These are phyloP conservation scores for Colletotrichum agaves DNA, from an alignment of 2,329 filamentous ascomycete species.

Conservation along the genomic window DNA sequence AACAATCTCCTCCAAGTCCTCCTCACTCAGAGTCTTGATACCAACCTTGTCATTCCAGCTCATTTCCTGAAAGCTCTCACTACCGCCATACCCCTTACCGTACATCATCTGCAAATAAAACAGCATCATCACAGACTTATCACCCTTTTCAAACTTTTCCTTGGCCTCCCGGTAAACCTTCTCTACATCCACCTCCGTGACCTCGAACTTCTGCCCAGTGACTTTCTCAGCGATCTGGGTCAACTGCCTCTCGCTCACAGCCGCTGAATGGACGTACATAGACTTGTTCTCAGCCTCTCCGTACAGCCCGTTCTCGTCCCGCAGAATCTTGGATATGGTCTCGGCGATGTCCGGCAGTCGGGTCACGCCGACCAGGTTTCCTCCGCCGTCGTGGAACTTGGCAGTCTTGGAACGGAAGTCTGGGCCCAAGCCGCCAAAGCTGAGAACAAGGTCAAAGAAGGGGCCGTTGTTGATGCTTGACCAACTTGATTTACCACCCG, in stretches of 20 bases:
- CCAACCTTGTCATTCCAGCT: slow-evolving; percentile 29
- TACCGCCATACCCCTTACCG: slow-evolving; percentile 23
- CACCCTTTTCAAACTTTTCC: background rate
- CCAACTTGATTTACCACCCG: slow-evolving; percentile 39
- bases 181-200: background rate
- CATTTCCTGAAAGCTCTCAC: slow-evolving; percentile 26
- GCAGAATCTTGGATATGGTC: slow-evolving; percentile 59
- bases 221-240: slow-evolving; percentile 46
- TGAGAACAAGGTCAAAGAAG: slow-evolving; percentile 46
- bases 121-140: slow-evolving; percentile 1
- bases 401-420: slow-evolving; percentile 41
- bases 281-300: slow-evolving; percentile 62
- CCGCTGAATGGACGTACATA: slow-evolving; percentile 62
- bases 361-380: slow-evolving; percentile 55
- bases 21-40: background rate
- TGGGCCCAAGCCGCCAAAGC: slow-evolving; percentile 33
- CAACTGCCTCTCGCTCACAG: slow-evolving; percentile 62
- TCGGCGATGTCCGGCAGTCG: slow-evolving; percentile 58
- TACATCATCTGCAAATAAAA: slow-evolving; percentile 31
- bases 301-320: slow-evolving; percentile 44
- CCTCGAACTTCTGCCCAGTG: slow-evolving; percentile 8
- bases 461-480: slow-evolving; percentile 55
- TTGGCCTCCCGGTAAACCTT: slow-evolving; percentile 12
- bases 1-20: background rate
- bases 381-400: slow-evolving; percentile 61